Evolutionary conservation across 768 basidiomycete genomes (phyloP), one percentile per base, ranked within the genome.

Genomic region (Psilocybe subaeruginosa): DNA sequence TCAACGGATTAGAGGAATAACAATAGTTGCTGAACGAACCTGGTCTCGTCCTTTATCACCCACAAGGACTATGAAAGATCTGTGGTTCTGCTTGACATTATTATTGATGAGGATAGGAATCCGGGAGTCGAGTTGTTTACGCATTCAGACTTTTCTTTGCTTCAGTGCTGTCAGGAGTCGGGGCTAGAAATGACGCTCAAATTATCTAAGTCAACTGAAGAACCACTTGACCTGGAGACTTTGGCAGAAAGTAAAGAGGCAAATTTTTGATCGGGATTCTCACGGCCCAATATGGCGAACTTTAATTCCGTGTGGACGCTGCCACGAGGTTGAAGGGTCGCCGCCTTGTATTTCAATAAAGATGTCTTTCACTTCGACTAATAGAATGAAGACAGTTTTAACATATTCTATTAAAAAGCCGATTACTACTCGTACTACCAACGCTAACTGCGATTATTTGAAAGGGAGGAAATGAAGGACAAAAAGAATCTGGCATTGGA

Each of bases 31-130:
- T n/a, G 8, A 16, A 72, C 84, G 56, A 50, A 90, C 91, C 82
- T 99, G 97, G 69, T 97, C 94, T 69, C 92, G 83, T 6, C 90
- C 92, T 73, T 88, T 92, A 80, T 99, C 96, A 37, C 97, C 97
- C 16, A 99, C 95, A 47, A 99, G 84, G 39, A 98, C 93, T 74
- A 99, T 91, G 81, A 99, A 98, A 1, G 93, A 95, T 39, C 97
- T 82, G 67, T 98, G 91, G 67, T 96, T 95, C 67, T 88, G 85
- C 75, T 93, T 90, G 72, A 97, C 95, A 84, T 93, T 93, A 74
- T 97, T 97, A 66, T 85, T 88, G 72, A 98, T 95, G 58, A 98
- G 86, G 54, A 89, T 90, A 16, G 93, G 94, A 64, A 99, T 94
- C 43, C 97, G 91, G 52, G 91, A 90, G 74, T 98, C 97, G 58